Evolutionary conservation across 495 filamentous ascomycete species (phyloP).

Genomic region (Parathielavia hyrcaniae): DNA sequence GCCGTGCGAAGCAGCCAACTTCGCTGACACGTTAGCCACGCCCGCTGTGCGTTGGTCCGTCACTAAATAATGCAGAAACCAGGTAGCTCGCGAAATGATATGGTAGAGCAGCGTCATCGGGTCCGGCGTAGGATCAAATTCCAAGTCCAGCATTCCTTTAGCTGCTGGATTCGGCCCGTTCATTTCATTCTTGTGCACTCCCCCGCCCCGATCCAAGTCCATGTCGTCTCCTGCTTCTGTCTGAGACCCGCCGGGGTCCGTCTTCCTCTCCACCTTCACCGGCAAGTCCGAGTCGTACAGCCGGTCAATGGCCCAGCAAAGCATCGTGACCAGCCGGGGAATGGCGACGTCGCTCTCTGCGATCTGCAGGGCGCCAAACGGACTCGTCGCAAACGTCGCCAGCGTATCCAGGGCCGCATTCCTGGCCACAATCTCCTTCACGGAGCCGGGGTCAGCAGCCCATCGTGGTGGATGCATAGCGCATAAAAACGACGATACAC

Average conservation of each 20-base stretch:
- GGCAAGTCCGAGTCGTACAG: conserved; percentile 40
- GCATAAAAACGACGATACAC: conserved; percentile 36
- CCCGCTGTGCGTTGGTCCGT: conserved; percentile 35
- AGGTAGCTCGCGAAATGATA: conserved; percentile 28
- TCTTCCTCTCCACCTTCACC: neutral
- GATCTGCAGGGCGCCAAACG: conserved; percentile 37
- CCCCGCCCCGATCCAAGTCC: conserved; percentile 5
- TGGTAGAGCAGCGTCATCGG: conserved; percentile 18
- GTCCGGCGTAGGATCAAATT: neutral
- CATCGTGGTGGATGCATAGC: conserved; percentile 36
- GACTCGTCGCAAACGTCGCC: conserved; percentile 32
- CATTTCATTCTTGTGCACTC: neutral
- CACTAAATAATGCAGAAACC: conserved; percentile 40
- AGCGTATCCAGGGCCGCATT: conserved; percentile 36
- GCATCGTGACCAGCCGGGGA: conserved; percentile 35
- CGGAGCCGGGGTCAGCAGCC: conserved; percentile 30
- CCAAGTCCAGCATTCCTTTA: neutral
- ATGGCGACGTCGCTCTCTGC: conserved; percentile 37
- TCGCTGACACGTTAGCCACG: conserved; percentile 33
- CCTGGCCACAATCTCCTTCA: conserved; percentile 29
- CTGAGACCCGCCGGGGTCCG: neutral
- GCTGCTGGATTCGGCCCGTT: neutral
- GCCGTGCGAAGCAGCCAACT: conserved; percentile 34
- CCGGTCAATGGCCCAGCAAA: conserved; percentile 40
- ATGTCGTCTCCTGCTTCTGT: neutral